Evolutionary conservation across 768 basidiomycete species (phyloP).

Genomic region (Galerina sulciceps): DNA sequence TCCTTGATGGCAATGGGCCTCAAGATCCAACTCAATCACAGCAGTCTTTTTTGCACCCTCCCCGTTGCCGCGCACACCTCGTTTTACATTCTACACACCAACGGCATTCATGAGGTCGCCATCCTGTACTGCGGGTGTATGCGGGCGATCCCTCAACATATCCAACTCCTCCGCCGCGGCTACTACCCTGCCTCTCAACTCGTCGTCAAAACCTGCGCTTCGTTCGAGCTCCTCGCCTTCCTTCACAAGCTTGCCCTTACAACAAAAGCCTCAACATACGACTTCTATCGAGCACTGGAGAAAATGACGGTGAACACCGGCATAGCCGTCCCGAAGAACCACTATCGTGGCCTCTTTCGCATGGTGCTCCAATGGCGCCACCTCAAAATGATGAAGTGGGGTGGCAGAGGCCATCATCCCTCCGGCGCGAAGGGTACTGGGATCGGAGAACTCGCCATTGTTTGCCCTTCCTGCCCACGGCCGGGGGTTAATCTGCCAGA

Average conservation of each 20-base stretch:
- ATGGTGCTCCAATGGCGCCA: conserved; percentile 4
- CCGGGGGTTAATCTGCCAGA: background rate
- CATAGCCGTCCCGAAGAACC: background rate
- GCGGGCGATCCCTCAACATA: conserved; percentile 6
- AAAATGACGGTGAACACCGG: conserved; percentile 5
- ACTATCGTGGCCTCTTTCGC: conserved; percentile 1
- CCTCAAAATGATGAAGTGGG: conserved; percentile 4
- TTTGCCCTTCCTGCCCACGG: background rate
- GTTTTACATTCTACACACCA: conserved; percentile 26
- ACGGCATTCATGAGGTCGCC: conserved; percentile 26
- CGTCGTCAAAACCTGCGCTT: conserved; percentile 19
- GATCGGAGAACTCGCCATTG: background rate
- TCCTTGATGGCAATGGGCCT: conserved; percentile 5
- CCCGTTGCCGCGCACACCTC: background rate
- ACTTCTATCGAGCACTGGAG: too few relatives aligned
- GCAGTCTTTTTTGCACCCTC: background rate
- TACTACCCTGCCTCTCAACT: conserved; percentile 23
- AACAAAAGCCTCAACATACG: too few relatives aligned
- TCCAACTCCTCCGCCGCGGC: conserved; percentile 5
- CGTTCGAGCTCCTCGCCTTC: conserved; percentile 16
- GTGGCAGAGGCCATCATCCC: conserved; percentile 1
- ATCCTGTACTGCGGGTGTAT: conserved; percentile 30
- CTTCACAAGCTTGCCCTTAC: too few relatives aligned
- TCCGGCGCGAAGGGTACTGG: background rate
- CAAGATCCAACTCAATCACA: conserved; percentile 8